A percentile compares a stretch with the other conserved stretches of the same genome.
Conservation (phyloP, 2,329 filamentous ascomycete genomes). For the Xylariaceae sp. region DNA sequence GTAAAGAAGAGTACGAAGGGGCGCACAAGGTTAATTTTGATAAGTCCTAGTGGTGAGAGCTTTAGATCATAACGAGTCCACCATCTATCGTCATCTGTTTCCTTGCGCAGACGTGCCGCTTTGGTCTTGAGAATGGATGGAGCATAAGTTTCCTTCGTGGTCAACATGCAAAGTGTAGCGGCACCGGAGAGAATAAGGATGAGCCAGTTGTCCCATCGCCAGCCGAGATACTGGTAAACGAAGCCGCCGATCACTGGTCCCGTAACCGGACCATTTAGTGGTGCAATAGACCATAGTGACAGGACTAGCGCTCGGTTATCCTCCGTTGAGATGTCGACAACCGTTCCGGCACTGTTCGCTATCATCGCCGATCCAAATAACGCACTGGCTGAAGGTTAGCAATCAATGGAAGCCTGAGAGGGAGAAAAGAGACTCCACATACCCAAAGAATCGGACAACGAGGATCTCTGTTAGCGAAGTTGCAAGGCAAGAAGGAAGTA, state of each 20-base stretch:
- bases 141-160: slow-evolving; percentile 77
- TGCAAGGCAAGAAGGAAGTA: slow-evolving; percentile 74
- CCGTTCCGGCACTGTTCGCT: slow-evolving; percentile 79
- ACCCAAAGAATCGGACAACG: slow-evolving; percentile 76
- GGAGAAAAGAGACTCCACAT: slow-evolving; percentile 32
- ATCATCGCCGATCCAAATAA: slow-evolving; percentile 81
- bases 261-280: slow-evolving; percentile 70
- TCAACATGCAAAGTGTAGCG: slow-evolving; percentile 62
- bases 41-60: slow-evolving; percentile 65
- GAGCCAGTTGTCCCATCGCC: slow-evolving; percentile 89
- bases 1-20: slow-evolving; percentile 79
- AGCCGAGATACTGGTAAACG: slow-evolving; percentile 76
- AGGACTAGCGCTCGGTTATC: slow-evolving; percentile 83
- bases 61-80: slow-evolving; percentile 83
- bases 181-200: slow-evolving; percentile 73
- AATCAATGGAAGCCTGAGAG: slow-evolving; percentile 19
- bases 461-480: slow-evolving; percentile 71
- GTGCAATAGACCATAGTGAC: slow-evolving; percentile 82
- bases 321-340: slow-evolving; percentile 82
- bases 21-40: slow-evolving; percentile 77
- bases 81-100: slow-evolving; percentile 73
- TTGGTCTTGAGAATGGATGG: slow-evolving; percentile 72
- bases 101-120: slow-evolving; percentile 67
- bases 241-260: slow-evolving; percentile 83
- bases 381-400: slow-evolving; percentile 49